phyloP scores from a whole-genome alignment of 1,284 basidiomycete genomes.

The Waitea zeae region DNA sequence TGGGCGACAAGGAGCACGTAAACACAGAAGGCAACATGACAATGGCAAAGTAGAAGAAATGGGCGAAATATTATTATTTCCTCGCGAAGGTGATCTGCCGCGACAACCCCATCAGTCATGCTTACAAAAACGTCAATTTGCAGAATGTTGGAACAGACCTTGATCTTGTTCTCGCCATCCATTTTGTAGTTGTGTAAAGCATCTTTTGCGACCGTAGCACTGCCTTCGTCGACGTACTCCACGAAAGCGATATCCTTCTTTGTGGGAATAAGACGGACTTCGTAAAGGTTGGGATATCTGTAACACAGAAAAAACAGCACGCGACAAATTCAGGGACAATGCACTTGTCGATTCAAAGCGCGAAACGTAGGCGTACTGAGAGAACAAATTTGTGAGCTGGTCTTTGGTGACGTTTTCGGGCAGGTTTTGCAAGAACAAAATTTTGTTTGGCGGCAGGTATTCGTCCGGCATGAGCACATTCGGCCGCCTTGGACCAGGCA shows the following conservation, averaged over 20 bases:
- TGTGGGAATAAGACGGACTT: slow-evolving; percentile 92
- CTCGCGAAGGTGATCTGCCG: slow-evolving; percentile 41
- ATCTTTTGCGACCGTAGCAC: slow-evolving; percentile 82
- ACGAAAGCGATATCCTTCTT: slow-evolving; percentile 96
- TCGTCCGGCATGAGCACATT: slow-evolving; percentile 97
- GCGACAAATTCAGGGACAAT: no score
- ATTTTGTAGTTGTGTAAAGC: slow-evolving; percentile 93
- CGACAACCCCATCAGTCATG: slow-evolving; percentile 1
- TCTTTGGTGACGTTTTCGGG: slow-evolving; percentile 86
- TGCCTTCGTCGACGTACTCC: slow-evolving; percentile 82
- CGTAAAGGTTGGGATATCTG: slow-evolving; percentile 82
- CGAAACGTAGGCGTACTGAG: slow-evolving; percentile 45
- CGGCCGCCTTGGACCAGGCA: slow-evolving; percentile 54
- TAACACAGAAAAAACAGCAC: slow-evolving; percentile 6
- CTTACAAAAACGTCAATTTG: neutral
- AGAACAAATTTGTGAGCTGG: slow-evolving; percentile 75
- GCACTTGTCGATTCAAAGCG: no score
- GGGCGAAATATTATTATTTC: slow-evolving; percentile 23
- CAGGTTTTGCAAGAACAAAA: slow-evolving; percentile 94
- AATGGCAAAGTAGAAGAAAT: no score
- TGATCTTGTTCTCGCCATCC: slow-evolving; percentile 93
- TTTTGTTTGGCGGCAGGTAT: slow-evolving; percentile 97
- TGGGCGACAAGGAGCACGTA: no score
- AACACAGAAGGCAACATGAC: no score
- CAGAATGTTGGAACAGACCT: no score